Evolutionary conservation across 1,284 basidiomycete species (phyloP), one percentile per base, ranked within the genome.

Genomic region (Sphaerobolus stellatus): DNA sequence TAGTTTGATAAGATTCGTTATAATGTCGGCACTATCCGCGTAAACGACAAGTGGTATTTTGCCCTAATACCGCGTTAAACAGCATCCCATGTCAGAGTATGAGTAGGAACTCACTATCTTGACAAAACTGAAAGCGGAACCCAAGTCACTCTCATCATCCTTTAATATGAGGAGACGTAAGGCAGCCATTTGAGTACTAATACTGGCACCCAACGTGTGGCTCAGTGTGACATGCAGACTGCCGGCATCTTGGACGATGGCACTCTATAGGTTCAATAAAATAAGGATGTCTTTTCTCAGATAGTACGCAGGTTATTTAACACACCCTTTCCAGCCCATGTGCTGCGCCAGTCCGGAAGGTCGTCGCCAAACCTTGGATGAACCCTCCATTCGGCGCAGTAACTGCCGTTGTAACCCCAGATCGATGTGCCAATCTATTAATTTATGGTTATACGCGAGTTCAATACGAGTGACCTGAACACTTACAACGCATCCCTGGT

Each of bases 121-220:
- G 25, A 85, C 80, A 58, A 76, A 74, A 54, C 74, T 66, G 60
- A 89, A 86, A 64, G 76, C 79, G n/a, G 74, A 59, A 3, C 78
- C 81, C 16, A 78, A 60, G 47, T 80, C 75, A 18, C 79, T 78
- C 48, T 72, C 62, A 52, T 73, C 67, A 2, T 74, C 66, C 16
- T 72, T 71, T 6, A 81, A 68, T 5, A 96, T 73, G 47, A 90
- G 71, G 11, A 74, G 73, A 11, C 79, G 69, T 4, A 82, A 67
- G 5, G 74, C 60, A 0, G 70, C 75, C 36, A 82, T 70, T 59
- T 79, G 71, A 38, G 76, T 72, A 18, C 73, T 71, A 24, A 75
- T 54, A 47, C 66, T 70, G 1, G 72, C 67, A 65, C 20, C 58
- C 59, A 45, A 61, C 27, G 55, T 70, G 66, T 28, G 60, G 68